Evolutionary conservation across 2,329 filamentous ascomycete genomes (phyloP).

Genomic region (Xylaria hypoxylon): DNA sequence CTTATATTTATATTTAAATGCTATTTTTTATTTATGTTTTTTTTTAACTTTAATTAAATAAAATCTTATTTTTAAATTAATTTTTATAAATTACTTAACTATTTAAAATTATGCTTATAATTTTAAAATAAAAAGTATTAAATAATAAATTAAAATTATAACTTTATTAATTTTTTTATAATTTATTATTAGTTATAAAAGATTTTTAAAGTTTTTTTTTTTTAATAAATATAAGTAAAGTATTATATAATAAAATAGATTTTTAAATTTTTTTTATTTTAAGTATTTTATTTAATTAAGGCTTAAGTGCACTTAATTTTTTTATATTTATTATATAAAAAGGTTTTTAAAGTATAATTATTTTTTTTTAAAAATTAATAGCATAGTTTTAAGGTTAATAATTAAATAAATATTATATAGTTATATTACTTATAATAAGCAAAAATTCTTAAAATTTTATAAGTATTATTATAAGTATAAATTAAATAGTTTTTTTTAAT

Average conservation of each 20-base stretch:
- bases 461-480: too few relatives aligned
- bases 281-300: slow-evolving; percentile 4
- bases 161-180: too few relatives aligned
- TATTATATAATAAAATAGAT: too few relatives aligned
- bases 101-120: neutral
- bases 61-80: slow-evolving; percentile 15
- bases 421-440: too few relatives aligned
- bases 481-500: too few relatives aligned
- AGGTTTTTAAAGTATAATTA: neutral
- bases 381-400: slow-evolving; percentile 3
- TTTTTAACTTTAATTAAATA: too few relatives aligned
- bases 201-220: too few relatives aligned
- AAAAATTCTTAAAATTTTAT: too few relatives aligned
- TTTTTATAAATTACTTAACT: neutral
- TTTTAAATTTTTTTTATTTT: slow-evolving; percentile 5
- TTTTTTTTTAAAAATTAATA: slow-evolving; percentile 2
- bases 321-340: neutral
- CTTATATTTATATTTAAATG: too few relatives aligned
- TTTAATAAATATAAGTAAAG: too few relatives aligned
- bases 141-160: neutral
- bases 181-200: too few relatives aligned
- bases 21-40: too few relatives aligned
- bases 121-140: slow-evolving; percentile 1
- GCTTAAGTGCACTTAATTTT: slow-evolving; percentile 2
- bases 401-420: neutral